Conservation (phyloP, 2,329 filamentous ascomycete species). For the Pezizomycotina sp. region DNA sequence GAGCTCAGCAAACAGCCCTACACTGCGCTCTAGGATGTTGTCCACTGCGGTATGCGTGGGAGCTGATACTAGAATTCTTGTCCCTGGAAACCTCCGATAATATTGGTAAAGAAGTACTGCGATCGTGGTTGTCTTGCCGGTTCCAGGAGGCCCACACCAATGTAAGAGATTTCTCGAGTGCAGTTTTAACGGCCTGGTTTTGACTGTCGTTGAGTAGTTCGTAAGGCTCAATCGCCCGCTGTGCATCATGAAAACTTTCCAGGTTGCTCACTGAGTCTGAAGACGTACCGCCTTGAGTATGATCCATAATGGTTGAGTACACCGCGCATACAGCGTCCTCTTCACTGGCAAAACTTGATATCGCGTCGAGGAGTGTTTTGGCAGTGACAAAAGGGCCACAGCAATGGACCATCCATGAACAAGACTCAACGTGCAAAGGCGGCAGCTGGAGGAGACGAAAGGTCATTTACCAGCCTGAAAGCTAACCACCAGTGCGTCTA, state of each 20-base stretch:
- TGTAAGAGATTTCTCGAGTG: constrained; percentile 27
- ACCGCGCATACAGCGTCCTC: constrained; percentile 28
- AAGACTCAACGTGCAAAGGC: constrained; percentile 28
- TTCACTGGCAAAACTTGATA: constrained; percentile 26
- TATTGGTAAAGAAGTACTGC: constrained; percentile 29
- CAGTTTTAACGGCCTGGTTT: constrained; percentile 27
- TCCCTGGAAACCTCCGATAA: constrained; percentile 25
- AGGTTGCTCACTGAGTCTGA: neutral
- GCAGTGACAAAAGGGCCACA: constrained; percentile 33
- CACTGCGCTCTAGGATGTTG: constrained; percentile 33
- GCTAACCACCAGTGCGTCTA: constrained; percentile 31
- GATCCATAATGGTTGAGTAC: constrained; percentile 18
- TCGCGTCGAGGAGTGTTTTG: constrained; percentile 31
- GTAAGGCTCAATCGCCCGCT: constrained; percentile 9
- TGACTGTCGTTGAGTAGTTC: constrained; percentile 28
- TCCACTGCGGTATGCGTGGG: constrained; percentile 35
- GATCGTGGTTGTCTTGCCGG: constrained; percentile 33
- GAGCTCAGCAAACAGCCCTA: no score
- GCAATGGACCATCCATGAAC: constrained; percentile 29
- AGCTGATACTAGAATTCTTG: constrained; percentile 30
- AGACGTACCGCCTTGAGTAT: neutral
- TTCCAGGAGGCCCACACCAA: constrained; percentile 34
- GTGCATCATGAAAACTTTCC: neutral
- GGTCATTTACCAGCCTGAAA: constrained; percentile 26
- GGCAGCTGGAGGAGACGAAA: constrained; percentile 31